Base-by-base conservation (phyloP, 2,329 filamentous ascomycete genomes). In the Alternaria conjuncta region DNA sequence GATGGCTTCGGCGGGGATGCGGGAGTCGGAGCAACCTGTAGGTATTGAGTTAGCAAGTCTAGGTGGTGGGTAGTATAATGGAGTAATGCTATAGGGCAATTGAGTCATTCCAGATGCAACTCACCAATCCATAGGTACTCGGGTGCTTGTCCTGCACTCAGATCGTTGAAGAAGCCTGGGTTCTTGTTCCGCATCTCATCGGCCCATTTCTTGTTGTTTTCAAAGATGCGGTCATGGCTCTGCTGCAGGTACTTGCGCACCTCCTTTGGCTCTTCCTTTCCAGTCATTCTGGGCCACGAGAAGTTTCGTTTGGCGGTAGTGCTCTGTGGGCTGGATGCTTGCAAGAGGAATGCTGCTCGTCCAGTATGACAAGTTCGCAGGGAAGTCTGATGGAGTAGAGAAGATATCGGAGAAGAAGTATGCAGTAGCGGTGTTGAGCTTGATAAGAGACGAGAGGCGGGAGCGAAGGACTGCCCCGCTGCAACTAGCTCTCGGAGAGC, bases 141-240 rank as follows among this genome's bases (percentile, higher is more conserved):
- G 59, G 90, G 90, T 15, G 81, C 82, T 81, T 92, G 90, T 49
- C 90, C 90, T 9, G 85, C 86, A 20, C 85, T 81, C 65, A 92
- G 85, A 77, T 89, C 86, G 55, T 80, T 78, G 79, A 92, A 92
- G 83, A 89, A 92, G 10, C 85, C 82, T 5, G 89, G 88, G 79
- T 92, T 88, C 64, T 84, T 82, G 67, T 80, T 77, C 69, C 73
- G 80, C 82, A 90, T 88, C 67, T 86, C 80, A 50, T 84, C 84
- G 12, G 89, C 89, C 90, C 90, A 92, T 58, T 83, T 82, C 67
- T 84, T 82, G 83, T 92, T 92, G 84, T 88, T 87, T 70, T 90
- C 86, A 71, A 92, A 92, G 73, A 92, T 86, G 63, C 85, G 84
- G 73, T 90, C 87, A 79, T 92, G 89, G 71, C 84, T 85, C 81